Conservation (phyloP, 805 yeast genomes). For the Yamadazyma nakazawae region DNA sequence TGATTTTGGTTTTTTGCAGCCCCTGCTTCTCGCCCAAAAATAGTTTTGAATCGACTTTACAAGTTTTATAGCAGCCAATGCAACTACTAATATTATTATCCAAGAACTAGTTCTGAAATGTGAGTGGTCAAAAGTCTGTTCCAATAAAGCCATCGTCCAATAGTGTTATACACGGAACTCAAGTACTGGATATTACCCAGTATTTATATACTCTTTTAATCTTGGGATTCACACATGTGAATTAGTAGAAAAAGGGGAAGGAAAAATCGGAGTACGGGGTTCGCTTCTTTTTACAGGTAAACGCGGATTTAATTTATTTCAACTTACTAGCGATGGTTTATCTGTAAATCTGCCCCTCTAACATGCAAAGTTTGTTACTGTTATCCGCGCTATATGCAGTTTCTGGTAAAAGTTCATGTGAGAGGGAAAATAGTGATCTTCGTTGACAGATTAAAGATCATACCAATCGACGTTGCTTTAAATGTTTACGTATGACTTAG, state of each 20-base stretch:
- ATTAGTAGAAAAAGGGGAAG: background rate
- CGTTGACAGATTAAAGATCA: no score
- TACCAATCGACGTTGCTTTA: no score
- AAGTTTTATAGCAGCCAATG: background rate
- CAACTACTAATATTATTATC: background rate
- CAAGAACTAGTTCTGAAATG: background rate
- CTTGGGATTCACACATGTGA: background rate
- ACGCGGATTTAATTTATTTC: background rate
- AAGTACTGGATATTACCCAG: background rate
- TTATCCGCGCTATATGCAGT: no score
- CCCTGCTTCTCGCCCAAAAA: conserved; percentile 9
- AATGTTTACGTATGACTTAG: no score
- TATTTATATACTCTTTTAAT: background rate
- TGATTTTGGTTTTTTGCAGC: conserved; percentile 11
- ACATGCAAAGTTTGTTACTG: no score
- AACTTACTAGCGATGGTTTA: no score
- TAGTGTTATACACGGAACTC: background rate
- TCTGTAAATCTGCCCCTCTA: no score
- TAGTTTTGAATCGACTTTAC: background rate
- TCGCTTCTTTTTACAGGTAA: background rate
- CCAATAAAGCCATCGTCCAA: conserved; percentile 1
- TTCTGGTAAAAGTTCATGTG: no score
- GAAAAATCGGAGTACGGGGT: background rate
- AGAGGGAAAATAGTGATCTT: no score
- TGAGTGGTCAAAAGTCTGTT: background rate